A percentile compares a stretch with the other conserved stretches of the same genome.
Evolutionary conservation across 768 basidiomycete genomes (phyloP).

Genomic region (Tulasnella sp.): DNA sequence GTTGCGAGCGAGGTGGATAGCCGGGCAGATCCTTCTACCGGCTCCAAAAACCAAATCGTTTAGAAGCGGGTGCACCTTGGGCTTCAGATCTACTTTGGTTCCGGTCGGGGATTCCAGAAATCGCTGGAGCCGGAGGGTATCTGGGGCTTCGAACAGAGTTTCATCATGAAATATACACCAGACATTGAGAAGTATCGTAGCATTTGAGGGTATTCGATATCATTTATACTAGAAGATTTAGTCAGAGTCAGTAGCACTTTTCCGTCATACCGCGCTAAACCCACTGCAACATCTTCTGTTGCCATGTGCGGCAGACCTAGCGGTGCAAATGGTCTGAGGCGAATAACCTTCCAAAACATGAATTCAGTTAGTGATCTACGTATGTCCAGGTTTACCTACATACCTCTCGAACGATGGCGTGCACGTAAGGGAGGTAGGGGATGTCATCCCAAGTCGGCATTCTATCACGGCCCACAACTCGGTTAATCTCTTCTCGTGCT

Average conservation of each 20-base stretch:
- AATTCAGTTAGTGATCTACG: too few species aligned
- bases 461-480: constrained; percentile 18
- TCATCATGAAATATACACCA: constrained; percentile 37
- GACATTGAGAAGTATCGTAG: constrained; percentile 35
- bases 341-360: not conserved
- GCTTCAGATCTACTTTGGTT: not conserved
- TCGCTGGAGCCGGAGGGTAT: constrained; percentile 51
- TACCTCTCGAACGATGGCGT: constrained; percentile 18
- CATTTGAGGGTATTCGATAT: constrained; percentile 33
- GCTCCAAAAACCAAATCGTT: constrained; percentile 8
- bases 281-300: constrained; percentile 21
- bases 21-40: constrained; percentile 34
- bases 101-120: constrained; percentile 35
- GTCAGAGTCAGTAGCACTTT: not conserved
- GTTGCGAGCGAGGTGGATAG: constrained; percentile 32
- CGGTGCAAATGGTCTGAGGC: constrained; percentile 35
- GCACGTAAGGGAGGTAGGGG: constrained; percentile 16
- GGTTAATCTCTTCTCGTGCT: constrained; percentile 22
- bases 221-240: constrained; percentile 25
- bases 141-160: constrained; percentile 44
- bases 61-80: not conserved
- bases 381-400: not conserved
- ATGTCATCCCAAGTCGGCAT: constrained; percentile 18
- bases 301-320: constrained; percentile 30
- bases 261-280: not conserved